Evolutionary conservation across 2,329 filamentous ascomycete genomes (phyloP), one percentile per base, ranked within the genome.

Genomic region (Colletotrichum sp.): DNA sequence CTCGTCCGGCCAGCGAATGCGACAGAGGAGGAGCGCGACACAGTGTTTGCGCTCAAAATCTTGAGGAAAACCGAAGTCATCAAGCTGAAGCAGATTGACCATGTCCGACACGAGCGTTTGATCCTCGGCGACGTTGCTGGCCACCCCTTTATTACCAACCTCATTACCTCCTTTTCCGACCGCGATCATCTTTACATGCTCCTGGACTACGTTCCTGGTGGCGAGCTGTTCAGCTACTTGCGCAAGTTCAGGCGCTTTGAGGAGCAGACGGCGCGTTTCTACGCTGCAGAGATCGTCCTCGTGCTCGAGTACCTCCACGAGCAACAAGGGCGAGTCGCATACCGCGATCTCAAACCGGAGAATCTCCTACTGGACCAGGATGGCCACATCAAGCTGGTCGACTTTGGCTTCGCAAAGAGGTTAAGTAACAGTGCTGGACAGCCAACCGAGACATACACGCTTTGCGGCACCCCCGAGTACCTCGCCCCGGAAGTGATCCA

Each of bases 331-430:
- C 93, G 90, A 58, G 90, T 97, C 36, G 94, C 94, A 61, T 96
- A 96, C 82, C 91, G 94, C 66, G 94, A 96, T 78, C 84, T 96
- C 77, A 96, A 96, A 82, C 94, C 94, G 2, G 94, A 96, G 83
- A 96, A 97, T 82, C 90, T 96, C 47, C 86, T 96, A 66, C 89
- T 96, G 31, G 94, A 96, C 80, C 90, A 88, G 61, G 89, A 95
- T 36, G 94, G 94, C 4, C 94, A 96, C 83, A 91, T 96, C 78
- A 95, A 95, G 83, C 87, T 96, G 63, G 94, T 96, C 6, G 94
- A 96, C 82, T 96, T 96, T 85, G 94, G 94, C 13, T 96, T 96
- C 80, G 94, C 94, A 58, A 96, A 96, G 87, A 91, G 93, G 76
- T 87, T 96, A 29, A 93, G 93, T 47, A 85, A 86, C 76, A 83